phyloP scores from a whole-genome alignment of 1,139 yeast genomes.

The Pichia sp. region DNA sequence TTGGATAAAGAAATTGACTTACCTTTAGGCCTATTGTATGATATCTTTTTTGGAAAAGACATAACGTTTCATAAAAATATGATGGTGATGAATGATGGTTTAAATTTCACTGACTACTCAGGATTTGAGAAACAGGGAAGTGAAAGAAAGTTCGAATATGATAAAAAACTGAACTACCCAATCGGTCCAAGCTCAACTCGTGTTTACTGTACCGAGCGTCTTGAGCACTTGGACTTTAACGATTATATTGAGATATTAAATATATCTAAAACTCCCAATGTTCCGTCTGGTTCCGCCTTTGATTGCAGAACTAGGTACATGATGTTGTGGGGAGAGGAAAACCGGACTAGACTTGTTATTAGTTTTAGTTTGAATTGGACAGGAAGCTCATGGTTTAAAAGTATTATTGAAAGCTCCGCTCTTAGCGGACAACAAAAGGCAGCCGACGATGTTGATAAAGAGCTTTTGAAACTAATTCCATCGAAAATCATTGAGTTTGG shows the following conservation, averaged over 20 bases:
- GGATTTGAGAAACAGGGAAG: slow-evolving; percentile 34
- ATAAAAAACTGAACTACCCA: slow-evolving; percentile 47
- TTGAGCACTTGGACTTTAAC: slow-evolving; percentile 37
- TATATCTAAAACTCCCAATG: slow-evolving; percentile 50
- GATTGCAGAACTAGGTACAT: slow-evolving; percentile 47
- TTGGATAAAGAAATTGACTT: slow-evolving; percentile 35
- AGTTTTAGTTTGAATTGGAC: slow-evolving; percentile 51
- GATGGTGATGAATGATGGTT: slow-evolving; percentile 45
- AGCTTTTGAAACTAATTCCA: slow-evolving; percentile 10
- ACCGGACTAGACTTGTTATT: slow-evolving; percentile 40
- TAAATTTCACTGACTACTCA: slow-evolving; percentile 41
- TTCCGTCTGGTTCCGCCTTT: slow-evolving; percentile 56
- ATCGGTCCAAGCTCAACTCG: slow-evolving; percentile 57
- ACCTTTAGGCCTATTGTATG: slow-evolving; percentile 49
- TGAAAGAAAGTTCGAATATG: slow-evolving; percentile 40
- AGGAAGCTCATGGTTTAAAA: slow-evolving; percentile 54
- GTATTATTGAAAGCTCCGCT: slow-evolving; percentile 50
- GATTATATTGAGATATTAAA: slow-evolving; percentile 27
- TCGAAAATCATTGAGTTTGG: slow-evolving; percentile 8
- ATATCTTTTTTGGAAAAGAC: slow-evolving; percentile 45
- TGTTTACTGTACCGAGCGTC: slow-evolving; percentile 45
- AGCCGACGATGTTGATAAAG: slow-evolving; percentile 22
- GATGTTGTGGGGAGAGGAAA: slow-evolving; percentile 44
- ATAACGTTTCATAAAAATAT: slow-evolving; percentile 40
- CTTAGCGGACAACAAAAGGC: slow-evolving; percentile 44